Base-by-base conservation (phyloP, 1,139 yeast species). In the Yamadazyma oceani region DNA sequence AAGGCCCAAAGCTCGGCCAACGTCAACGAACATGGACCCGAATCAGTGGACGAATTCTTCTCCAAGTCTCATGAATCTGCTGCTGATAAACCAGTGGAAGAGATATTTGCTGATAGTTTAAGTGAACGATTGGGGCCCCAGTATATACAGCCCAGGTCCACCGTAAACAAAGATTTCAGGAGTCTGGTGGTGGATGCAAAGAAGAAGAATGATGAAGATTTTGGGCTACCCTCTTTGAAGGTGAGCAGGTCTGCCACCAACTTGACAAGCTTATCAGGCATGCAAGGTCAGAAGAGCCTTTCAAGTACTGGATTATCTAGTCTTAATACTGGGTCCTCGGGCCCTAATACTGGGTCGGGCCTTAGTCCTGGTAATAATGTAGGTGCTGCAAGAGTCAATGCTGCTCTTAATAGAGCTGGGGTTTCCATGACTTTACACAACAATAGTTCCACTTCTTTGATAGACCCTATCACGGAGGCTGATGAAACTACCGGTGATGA, bases 151-250 rank as follows among this genome's bases (percentile, higher is more conserved):
- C 81, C 82, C 5, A 63, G 64, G 32, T 60, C 75, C 2, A 57
- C 73, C 14, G 56, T 51, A 36, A 48, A 44, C 24, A 53, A 50
- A 28, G 50, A 53, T n/a, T 45, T 61, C 11, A 58, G 54, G 26
- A 55, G 69, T 13, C 73, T 94, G 73, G 73, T 75, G 14, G 58
- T 72, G 7, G 79, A 73, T 28, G 50, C 56, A 15, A 64, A 65
- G 44, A 27, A 27, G 30, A 55, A 56, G 23, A 48, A 44, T 5
- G 50, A 49, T 25, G 65, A 62, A 23, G 72, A 64, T 26, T 36
- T 54, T 19, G 73, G 73, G 1, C 50, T 63, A 21, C 68, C 74
- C 0, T 58, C 76, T 1, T 54, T 75, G 50, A 72, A 66, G 42
- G 57, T 73, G 23, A 72, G 65, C 40, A 54, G 78, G 34, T 54